Base-by-base conservation (phyloP, 768 basidiomycete species). In the Amylocystis lapponica region DNA sequence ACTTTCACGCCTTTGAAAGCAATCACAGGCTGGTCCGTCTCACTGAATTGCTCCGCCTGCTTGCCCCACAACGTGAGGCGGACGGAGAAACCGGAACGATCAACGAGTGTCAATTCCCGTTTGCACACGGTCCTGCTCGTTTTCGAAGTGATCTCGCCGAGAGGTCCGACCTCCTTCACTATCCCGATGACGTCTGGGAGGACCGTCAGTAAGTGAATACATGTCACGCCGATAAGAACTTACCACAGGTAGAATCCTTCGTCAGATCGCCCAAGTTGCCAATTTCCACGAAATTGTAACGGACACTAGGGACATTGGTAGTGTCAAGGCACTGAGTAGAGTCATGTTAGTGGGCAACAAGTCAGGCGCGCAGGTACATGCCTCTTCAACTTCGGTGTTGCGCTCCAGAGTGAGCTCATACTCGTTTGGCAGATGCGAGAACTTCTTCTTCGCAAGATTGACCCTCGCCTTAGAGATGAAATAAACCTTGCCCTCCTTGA, bases 381-480 rank as follows among this genome's bases (percentile, higher is more conserved):
- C 88, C 71, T 92, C 88, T 59, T 89, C 85, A 17, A 98, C 71
- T 47, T 88, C 86, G 0, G 92, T 92, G 44, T 78, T 73, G 48
- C 76, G 79, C 50, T 93, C 90, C n/a, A 99, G 71, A 38, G 69
- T 73, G 50, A 99, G 78, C 61, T 98, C 94, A 56, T 97, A 98
- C 58, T 98, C 94, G 58, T 94, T 96, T 49, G 74, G 67, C 38
- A 95, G 64, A 57, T 88, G 91, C 26, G 78, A 86, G 64, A 95
- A 99, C 65, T 96, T 94, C 67, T 93, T 97, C 70, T 96, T 98
- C 25, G 94, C 95, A 12, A 97, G 80, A 56, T 91, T 90, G 57
- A 98, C 85, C 37, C 90, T 78, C 5, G 87, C 96, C 59, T 85
- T 88, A 0, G 91, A 91, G 42, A 98, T 72, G 57, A 74, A 91